Base-by-base conservation (phyloP, 768 basidiomycete species). In the Serendipita sp. region DNA sequence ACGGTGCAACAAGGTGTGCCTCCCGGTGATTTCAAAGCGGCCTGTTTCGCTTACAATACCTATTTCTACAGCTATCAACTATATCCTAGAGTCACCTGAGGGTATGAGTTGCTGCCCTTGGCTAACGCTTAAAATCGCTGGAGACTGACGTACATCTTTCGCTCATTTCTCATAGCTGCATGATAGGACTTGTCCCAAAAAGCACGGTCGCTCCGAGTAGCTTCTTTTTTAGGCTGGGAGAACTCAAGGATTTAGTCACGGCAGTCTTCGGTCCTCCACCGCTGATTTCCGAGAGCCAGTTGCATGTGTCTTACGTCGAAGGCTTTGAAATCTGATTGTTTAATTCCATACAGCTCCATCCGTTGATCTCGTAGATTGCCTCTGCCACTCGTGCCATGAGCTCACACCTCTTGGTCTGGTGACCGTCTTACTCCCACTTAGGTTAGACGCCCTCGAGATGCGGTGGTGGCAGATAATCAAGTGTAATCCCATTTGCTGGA, bases 11-110 rank as follows among this genome's bases (percentile, higher is more conserved):
- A 97, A 75, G 95, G 94, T 93, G 71, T 65, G 81, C 63, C 47
- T 34, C 41, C 48, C 44, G 47, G 35, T 66, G 58, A 65, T 45
- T 65, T 54, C 64, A 63, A 65, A 24, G 24, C 24, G 24, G 24
- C 24, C 24, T 24, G 24, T 24, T 24, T 24, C 24, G 24, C 24
- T 24, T 24, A 24, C 24, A 71, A 8, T 47, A 62, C 28, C 63
- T 34, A 28, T 64, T 28, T 34, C 41, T 68, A 13, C 71, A 95
- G 93, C 94, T 65, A 89, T 97, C 72, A 90, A 96, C 74, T 97
- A 97, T 74, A 88, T 97, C 75, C 83, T 82, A 69, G 92, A 92
- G 79, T 92, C 92, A 47, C 89, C 90, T 66, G 90, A 89, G 79
- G 90, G 90, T 88, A 64, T 71, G 28, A 15, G 58, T 18, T 46